Evolutionary conservation across 257 asterid species (phyloP), one percentile per base, ranked within the genome.

Genomic region (Plantago ovata): DNA sequence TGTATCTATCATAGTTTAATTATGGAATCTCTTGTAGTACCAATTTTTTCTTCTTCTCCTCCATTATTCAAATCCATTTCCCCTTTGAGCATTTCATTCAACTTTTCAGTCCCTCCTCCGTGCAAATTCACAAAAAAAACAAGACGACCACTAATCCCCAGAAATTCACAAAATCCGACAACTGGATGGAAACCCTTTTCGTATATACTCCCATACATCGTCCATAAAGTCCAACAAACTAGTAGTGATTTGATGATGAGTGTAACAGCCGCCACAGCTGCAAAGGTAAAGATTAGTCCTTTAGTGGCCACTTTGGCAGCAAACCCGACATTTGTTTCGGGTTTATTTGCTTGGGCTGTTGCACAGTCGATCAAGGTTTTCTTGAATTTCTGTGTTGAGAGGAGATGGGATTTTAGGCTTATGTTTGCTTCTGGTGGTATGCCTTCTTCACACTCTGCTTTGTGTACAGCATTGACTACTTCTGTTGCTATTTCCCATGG

Each of bases 401-500:
- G 84, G 69, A 84, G 66, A 65, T 90, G 98, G 95, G 96, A 90
- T 67, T 68, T 87, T 12, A 82, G 73, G 73, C 56, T 87, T 4
- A 74, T 90, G 82, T 84, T 78, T 64, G 83, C 95, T 12, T 90
- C 87, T 3, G 98, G 98, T 15, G 98, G 85, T 15, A 68, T 67
- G 24, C 63, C 97, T 45, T 90, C 98, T 39, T 87, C 98, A 2
- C 98, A 90, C 24, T 79, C 96, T 55, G 98, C 98, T 9, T 54
- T 90, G 64, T 90, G 98, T 69, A 87, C 95, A 38, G 98, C 96
- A 2, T 63, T 90, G 72, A 82, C 98, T 0, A 80, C 95, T 44
- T 87, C 96, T 10, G 96, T 90, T 55, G 98, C 95, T 10, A 75
- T 90, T 50, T 84, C 94, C 47, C 87, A 90, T 60, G 96, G 98